phyloP scores from a whole-genome alignment of 2,329 filamentous ascomycete species.

The Fusarium praegraminearum region DNA sequence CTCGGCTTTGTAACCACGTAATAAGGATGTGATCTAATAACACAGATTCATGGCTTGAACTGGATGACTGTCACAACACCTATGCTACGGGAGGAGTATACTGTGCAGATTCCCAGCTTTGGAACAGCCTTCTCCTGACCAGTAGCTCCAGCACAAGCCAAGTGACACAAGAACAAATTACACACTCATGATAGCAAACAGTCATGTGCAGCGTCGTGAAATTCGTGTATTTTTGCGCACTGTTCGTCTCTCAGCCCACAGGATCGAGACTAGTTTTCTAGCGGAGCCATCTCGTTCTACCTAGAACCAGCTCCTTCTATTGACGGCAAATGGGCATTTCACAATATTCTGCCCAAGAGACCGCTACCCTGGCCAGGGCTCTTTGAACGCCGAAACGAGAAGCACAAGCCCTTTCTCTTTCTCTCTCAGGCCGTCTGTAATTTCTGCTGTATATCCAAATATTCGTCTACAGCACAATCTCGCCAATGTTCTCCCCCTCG shows the following conservation, averaged over 20 bases:
- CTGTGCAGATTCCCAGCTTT: background rate
- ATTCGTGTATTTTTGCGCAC: conserved; percentile 37
- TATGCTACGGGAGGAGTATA: background rate
- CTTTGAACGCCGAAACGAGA: background rate
- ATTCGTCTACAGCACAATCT: conserved; percentile 70
- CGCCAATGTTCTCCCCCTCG: conserved; percentile 85
- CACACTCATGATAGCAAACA: background rate
- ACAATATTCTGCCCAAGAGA: conserved; percentile 70
- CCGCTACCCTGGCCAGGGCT: conserved; percentile 42
- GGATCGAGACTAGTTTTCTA: conserved; percentile 16
- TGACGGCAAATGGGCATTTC: conserved; percentile 62
- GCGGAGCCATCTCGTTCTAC: conserved; percentile 12
- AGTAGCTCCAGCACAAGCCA: background rate
- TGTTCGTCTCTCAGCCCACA: conserved; percentile 32
- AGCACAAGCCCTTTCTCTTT: conserved; percentile 4
- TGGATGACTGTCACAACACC: background rate
- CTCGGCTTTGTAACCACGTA: background rate
- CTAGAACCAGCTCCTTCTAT: conserved; percentile 15
- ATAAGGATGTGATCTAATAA: background rate
- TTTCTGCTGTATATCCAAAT: conserved; percentile 14
- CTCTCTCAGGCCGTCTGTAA: conserved; percentile 8
- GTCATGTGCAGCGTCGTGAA: conserved; percentile 8
- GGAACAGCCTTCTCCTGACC: background rate
- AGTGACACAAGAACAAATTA: background rate
- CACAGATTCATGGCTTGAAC: background rate